Evolutionary conservation across 2,329 filamentous ascomycete species (phyloP).

Genomic region (Helotiales sp.): DNA sequence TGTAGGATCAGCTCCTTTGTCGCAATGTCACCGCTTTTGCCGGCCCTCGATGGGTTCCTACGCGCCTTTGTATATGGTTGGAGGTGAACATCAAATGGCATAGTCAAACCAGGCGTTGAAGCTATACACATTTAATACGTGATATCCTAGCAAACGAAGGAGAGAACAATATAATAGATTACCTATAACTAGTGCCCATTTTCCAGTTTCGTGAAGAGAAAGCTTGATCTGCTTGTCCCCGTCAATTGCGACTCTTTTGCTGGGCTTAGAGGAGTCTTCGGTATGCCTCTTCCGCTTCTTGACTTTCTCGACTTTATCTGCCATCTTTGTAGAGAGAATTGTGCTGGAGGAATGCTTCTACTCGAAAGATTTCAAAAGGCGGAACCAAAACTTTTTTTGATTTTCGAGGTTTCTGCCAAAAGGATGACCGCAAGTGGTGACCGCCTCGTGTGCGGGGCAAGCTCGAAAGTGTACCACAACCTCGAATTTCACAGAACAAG

Average conservation of each 20-base stretch:
- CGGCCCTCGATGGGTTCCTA: conserved; percentile 24
- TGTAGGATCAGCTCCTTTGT: conserved; percentile 55
- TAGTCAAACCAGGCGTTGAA: conserved; percentile 35
- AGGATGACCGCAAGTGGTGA: no score
- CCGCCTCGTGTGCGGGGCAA: no score
- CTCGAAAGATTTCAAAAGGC: not conserved
- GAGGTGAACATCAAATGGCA: conserved; percentile 34
- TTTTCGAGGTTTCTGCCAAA: no score
- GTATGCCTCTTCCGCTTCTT: conserved; percentile 55
- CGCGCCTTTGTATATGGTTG: conserved; percentile 35
- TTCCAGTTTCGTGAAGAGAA: conserved; percentile 45
- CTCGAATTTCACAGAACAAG: no score
- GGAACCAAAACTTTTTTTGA: conserved; percentile 15
- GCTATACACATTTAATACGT: conserved; percentile 25
- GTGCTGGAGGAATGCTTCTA: not conserved
- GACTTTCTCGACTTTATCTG: conserved; percentile 28
- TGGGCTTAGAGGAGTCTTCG: conserved; percentile 41
- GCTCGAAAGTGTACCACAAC: no score
- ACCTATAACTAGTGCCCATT: conserved; percentile 56
- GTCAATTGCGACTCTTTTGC: conserved; percentile 53
- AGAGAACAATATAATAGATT: conserved; percentile 23
- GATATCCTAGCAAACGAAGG: not conserved
- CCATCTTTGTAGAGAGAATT: conserved; percentile 24
- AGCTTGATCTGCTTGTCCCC: conserved; percentile 42
- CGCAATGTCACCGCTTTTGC: conserved; percentile 29